Conservation (phyloP, 1,284 basidiomycete species). For the Peniophora sp. region DNA sequence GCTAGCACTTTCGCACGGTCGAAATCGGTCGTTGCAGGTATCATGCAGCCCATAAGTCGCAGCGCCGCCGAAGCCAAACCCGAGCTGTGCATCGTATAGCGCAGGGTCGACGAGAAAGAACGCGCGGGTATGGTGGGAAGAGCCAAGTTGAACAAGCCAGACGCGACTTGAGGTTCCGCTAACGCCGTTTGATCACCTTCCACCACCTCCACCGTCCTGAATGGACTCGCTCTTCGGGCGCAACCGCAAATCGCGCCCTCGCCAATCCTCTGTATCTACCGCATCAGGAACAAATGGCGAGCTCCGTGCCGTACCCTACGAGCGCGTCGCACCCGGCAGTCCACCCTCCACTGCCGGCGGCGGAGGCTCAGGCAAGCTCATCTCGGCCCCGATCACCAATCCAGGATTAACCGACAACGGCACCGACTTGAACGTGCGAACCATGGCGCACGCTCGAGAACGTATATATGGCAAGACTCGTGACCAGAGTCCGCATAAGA, state of each 20-base stretch:
- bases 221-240: slow-evolving; percentile 53
- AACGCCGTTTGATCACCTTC: not conserved
- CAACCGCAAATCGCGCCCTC: slow-evolving; percentile 38
- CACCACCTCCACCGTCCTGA: not conserved
- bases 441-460: slow-evolving; percentile 35
- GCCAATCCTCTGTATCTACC: slow-evolving; percentile 38
- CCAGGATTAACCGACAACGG: slow-evolving; percentile 63
- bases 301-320: slow-evolving; percentile 62
- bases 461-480: slow-evolving; percentile 26
- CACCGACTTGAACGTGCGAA: slow-evolving; percentile 57
- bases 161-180: not conserved
- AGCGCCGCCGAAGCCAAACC: too few species aligned
- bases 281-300: slow-evolving; percentile 18
- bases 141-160: not conserved
- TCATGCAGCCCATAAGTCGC: too few species aligned
- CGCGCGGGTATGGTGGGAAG: too few species aligned
- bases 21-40: too few species aligned
- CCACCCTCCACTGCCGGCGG: slow-evolving; percentile 50
- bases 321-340: slow-evolving; percentile 54
- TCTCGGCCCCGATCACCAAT: slow-evolving; percentile 75
- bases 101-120: too few species aligned
- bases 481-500: slow-evolving; percentile 33
- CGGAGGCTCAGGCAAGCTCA: slow-evolving; percentile 37
- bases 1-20: too few species aligned
- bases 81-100: too few species aligned